A percentile compares a stretch with the other conserved stretches of the same genome.
Evolutionary conservation across 192 early-diverging fungal genomes (phyloP).

Genomic region (Glomus cerebriforme): DNA sequence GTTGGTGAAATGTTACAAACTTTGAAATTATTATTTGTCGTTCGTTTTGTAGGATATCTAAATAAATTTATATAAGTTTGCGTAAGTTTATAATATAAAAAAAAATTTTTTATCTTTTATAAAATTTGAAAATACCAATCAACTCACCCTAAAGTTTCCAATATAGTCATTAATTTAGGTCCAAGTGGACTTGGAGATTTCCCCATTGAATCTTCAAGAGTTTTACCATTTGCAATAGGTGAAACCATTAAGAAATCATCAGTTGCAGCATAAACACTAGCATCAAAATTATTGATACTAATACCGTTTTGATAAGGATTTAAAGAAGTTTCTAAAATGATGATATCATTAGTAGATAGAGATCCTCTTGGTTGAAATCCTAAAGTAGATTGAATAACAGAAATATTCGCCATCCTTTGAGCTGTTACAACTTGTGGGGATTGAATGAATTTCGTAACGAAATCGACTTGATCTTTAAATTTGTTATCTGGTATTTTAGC

Average conservation of each 20-base stretch:
- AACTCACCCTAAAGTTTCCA: not conserved
- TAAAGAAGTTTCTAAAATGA: slow-evolving; percentile 40
- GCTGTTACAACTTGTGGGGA: slow-evolving; percentile 13
- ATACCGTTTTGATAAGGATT: slow-evolving; percentile 39
- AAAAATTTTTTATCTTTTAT: too few relatives aligned
- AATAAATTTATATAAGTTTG: too few relatives aligned
- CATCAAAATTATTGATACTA: slow-evolving; percentile 42
- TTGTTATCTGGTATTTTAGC: not conserved
- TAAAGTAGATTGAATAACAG: not conserved
- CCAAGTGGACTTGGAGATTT: not conserved
- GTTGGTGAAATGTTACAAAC: not conserved
- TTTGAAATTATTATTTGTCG: not conserved
- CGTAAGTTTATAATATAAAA: too few relatives aligned
- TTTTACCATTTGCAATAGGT: not conserved
- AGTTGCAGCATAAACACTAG: slow-evolving; percentile 22
- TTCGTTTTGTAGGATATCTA: not conserved
- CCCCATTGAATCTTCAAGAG: not conserved
- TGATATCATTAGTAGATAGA: not conserved
- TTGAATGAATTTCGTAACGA: not conserved
- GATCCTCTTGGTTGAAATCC: slow-evolving; percentile 16
- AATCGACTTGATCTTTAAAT: not conserved
- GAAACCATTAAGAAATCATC: slow-evolving; percentile 43
- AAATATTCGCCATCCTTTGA: not conserved
- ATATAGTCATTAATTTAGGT: not conserved
- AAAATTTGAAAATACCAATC: not conserved